A percentile compares a stretch with the other conserved stretches of the same genome.
Evolutionary conservation across 139 green algal genomes (phyloP).

Genomic region (Chlorella vulgaris): DNA sequence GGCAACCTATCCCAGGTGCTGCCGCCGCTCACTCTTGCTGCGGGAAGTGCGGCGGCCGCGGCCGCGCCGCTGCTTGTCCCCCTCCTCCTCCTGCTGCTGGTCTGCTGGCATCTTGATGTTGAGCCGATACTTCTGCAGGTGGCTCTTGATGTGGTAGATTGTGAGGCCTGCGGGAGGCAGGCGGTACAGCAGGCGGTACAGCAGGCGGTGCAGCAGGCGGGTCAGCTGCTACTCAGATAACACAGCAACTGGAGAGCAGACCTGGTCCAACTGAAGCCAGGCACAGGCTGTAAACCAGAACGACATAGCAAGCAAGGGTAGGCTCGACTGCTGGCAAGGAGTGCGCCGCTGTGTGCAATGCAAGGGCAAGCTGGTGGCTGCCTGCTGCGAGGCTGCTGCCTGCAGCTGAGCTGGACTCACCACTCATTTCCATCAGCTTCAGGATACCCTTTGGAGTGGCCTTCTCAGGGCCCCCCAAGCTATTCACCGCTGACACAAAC

Average conservation of each 20-base stretch:
- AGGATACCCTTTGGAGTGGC: slow-evolving; percentile 69
- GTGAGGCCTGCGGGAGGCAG: slow-evolving; percentile 61
- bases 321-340: too few relatives aligned
- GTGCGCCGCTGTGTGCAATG: too few relatives aligned
- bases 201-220: background rate
- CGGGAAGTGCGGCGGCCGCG: background rate
- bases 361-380: too few relatives aligned
- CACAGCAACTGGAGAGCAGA: too few relatives aligned
- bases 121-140: slow-evolving; percentile 91
- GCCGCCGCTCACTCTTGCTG: slow-evolving; percentile 14
- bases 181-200: background rate
- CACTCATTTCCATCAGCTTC: slow-evolving; percentile 62
- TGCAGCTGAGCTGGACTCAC: too few relatives aligned
- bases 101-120: slow-evolving; percentile 76
- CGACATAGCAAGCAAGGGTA: too few relatives aligned
- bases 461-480: slow-evolving; percentile 62
- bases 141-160: slow-evolving; percentile 94
- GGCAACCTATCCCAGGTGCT: too few relatives aligned
- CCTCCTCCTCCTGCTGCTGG: background rate
- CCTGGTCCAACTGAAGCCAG: too few relatives aligned
- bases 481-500: slow-evolving; percentile 73
- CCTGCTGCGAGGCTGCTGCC: too few relatives aligned
- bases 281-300: too few relatives aligned
- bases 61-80: background rate
- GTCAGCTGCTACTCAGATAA: background rate